Base-by-base conservation (phyloP, 371 early-diverging fungal species). In the Mucor piriformis region DNA sequence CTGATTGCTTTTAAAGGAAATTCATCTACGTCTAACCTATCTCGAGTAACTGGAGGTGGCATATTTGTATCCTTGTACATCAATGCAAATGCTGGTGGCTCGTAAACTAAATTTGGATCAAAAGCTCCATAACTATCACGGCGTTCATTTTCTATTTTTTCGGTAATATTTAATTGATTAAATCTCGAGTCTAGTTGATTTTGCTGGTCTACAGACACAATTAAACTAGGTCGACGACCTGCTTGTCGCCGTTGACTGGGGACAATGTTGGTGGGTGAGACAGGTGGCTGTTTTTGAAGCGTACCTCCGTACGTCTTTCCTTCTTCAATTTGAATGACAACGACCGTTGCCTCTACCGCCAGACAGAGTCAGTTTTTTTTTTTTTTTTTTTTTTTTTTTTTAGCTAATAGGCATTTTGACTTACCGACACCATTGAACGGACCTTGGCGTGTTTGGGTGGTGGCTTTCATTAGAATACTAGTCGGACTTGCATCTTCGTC, bases 11-110 rank as follows among this genome's bases (percentile, higher is more conserved):
- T 77, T 2, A 61, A 52, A 11, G 80, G 82, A 48, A 84, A 87
- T 37, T 88, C 88, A 16, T 83, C 83, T 50, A 88, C 73, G 27
- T 70, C 74, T 24, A 88, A 57, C 29, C 62, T 59, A 60, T 88
- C 88, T 24, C 80, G 46, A 23, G 75, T 75, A 20, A 85, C 70
- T 0, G 87, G 81, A 10, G 84, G 85, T 2, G 88, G 87, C 54
- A 84, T 80, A 52, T 83, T 81, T 38, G 72, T 70, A 59, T 85
- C 84, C 35, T 49, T 58, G 29, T 66, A 62, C n/a, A 63, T 54
- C 24, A 64, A 55, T 6, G 76, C 65, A 57, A 84, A 79, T 6
- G 73, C 57, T 2, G 85, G 86, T 2, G 88, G 88, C 3, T 74
- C 58, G 63, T 88, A 88, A 33, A 83, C 69, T 18, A 73, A 65